These are phyloP conservation scores for Teratosphaeria destructans DNA, from an alignment of 2,329 filamentous ascomycete species.

Conservation along the genomic window DNA sequence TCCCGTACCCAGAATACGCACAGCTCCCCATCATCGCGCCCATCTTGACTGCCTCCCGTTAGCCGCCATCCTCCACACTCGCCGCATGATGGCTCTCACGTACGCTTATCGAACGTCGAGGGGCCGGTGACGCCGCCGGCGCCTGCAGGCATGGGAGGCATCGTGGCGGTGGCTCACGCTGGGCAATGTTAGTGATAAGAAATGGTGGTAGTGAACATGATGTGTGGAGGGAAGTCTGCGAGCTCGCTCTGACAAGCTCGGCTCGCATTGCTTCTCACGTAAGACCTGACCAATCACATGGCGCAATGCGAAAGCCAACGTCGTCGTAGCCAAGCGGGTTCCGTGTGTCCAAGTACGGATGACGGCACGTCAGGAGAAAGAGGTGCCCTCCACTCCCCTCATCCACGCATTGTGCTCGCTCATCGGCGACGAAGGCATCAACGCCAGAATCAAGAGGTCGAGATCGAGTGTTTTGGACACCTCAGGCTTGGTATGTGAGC, in stretches of 20 bases:
- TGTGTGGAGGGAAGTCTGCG: neutral
- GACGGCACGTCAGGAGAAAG: neutral
- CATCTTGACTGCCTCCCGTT: conserved; percentile 68
- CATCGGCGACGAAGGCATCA: neutral
- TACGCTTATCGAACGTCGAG: conserved; percentile 63
- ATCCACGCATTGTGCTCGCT: neutral
- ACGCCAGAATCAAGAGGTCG: neutral
- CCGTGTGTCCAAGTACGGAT: neutral
- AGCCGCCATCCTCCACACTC: conserved; percentile 3
- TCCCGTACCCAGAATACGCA: conserved; percentile 44
- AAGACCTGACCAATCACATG: neutral
- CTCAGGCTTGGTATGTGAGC: neutral
- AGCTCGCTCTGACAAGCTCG: neutral
- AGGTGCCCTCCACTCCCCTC: neutral
- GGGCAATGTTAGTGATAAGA: too few relatives aligned
- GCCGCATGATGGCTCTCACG: conserved; percentile 16
- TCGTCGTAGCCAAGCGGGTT: neutral
- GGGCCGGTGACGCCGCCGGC: conserved; percentile 38
- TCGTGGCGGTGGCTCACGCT: conserved; percentile 6
- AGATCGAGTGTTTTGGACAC: neutral
- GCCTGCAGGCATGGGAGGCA: conserved; percentile 22
- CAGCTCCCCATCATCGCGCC: conserved; percentile 97
- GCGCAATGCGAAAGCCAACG: neutral
- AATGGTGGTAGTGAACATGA: too few relatives aligned
- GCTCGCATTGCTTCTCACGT: neutral